phyloP scores from a whole-genome alignment of 2,329 filamentous ascomycete genomes.

The Tolypocladium paradoxum region DNA sequence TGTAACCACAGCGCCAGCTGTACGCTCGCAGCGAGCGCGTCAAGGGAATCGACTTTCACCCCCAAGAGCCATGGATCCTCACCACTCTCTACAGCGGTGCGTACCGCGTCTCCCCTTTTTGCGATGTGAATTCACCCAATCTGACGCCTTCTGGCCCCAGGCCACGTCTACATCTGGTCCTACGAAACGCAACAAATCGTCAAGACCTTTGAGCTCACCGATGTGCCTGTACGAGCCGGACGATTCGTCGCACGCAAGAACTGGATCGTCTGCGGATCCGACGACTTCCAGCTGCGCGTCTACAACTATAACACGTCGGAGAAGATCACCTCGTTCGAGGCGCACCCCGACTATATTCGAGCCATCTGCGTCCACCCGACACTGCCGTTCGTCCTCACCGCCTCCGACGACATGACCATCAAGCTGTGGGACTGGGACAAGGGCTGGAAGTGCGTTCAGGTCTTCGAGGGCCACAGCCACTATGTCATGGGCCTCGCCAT shows the following conservation, averaged over 20 bases:
- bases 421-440: constrained; percentile 99
- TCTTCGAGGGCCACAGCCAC: constrained; percentile 93
- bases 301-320: constrained; percentile 99
- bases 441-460: constrained; percentile 92
- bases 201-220: constrained; percentile 97
- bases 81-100: constrained; percentile 92
- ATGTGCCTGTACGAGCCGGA: constrained; percentile 93
- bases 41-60: constrained; percentile 95
- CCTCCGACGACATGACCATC: constrained; percentile 97
- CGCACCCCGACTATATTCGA: constrained; percentile 96
- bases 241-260: constrained; percentile 97
- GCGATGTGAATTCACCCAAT: constrained; percentile 3
- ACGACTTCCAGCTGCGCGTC: constrained; percentile 78
- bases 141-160: constrained; percentile 29
- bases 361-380: constrained; percentile 93
- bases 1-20: constrained; percentile 28
- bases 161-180: constrained; percentile 98
- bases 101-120: neutral
- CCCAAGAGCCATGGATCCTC: constrained; percentile 91
- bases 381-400: constrained; percentile 90
- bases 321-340: constrained; percentile 95
- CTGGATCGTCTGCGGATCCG: constrained; percentile 94
- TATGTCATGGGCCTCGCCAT: constrained; percentile 96
- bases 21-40: constrained; percentile 84
- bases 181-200: constrained; percentile 95